Base-by-base conservation (phyloP, 208 protist genomes). In the Willaertia magna region DNA sequence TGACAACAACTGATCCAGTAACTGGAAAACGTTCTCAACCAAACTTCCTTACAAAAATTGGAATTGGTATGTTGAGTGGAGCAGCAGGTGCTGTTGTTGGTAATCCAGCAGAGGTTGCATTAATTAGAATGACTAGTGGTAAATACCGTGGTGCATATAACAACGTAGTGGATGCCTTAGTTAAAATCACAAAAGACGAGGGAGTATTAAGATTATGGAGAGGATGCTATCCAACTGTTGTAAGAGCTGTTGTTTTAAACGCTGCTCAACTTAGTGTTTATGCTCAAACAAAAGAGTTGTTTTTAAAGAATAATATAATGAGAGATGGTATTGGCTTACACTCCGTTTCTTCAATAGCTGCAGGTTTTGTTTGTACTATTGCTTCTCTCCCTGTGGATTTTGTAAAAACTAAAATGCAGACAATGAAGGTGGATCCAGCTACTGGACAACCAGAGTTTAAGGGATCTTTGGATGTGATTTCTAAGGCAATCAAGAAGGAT, bases 111-210 rank as follows among this genome's bases (percentile, higher is more conserved):
- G 79, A 84, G 43, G 44, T 84, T 14, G 12, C 42, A 7, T 44
- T 84, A 16, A 84, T 84, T n/a, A 39, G 79, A 61, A 44, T 84
- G 79, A 84, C 79, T 26, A 30, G 12, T 44, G 79, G 40, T n/a
- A 40, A 34, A 40, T 26, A 61, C 14, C 16, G 74, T 44, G 9
- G 74, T 30, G 61, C 59, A 51, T 81, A 81, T 20, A 84, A 12
- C 30, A 7, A 84, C 44, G 79, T 84, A n/a, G 51, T 48, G 40
- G 47, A 84, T 18, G 79, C 79, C 1, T 22, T 84, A 9, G n/a
- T 52, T 26, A 30, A 47, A 44, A 43, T 84, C 4, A 44, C 16
- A 20, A 84, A 43, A 61, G 79, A 84, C 20, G 79, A 84, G 61
- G 79, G 79, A 14, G 16, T 84, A 44, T 20, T 43, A 7, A 52